These are phyloP conservation scores for Tagetes erecta DNA, from an alignment of 129 eudicot species.

Conservation along the genomic window DNA sequence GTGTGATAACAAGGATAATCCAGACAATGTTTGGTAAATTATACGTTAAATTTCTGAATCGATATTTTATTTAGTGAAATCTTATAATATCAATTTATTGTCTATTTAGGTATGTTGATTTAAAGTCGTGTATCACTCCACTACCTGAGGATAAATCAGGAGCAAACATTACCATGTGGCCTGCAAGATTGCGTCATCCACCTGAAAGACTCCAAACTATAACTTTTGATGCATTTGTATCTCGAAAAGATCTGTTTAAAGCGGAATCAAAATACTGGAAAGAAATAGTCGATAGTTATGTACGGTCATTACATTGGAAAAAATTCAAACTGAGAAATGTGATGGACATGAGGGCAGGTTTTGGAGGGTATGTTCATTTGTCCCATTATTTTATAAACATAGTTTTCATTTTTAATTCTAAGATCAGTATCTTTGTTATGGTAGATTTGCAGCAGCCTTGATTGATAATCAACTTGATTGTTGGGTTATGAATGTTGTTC, in stretches of 20 bases:
- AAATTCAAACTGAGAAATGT: conserved; percentile 73
- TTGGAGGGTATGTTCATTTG: conserved; percentile 76
- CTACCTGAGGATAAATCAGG: conserved; percentile 79
- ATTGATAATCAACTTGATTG: conserved; percentile 67
- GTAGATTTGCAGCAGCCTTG: conserved; percentile 94
- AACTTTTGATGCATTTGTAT: conserved; percentile 79
- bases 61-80: neutral
- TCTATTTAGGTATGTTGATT: conserved; percentile 70
- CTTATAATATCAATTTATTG: neutral
- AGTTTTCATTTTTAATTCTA: neutral
- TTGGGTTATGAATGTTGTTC: conserved; percentile 96
- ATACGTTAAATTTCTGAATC: neutral
- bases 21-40: conserved; percentile 84
- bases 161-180: conserved; percentile 74
- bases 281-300: conserved; percentile 72
- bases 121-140: conserved; percentile 76
- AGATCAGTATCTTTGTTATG: conserved; percentile 13
- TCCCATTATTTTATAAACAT: neutral
- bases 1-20: conserved; percentile 78
- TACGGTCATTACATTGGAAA: conserved; percentile 73
- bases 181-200: conserved; percentile 73
- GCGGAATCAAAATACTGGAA: conserved; percentile 94
- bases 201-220: conserved; percentile 87
- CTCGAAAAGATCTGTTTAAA: conserved; percentile 83
- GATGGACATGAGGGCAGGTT: conserved; percentile 96